phyloP scores from a whole-genome alignment of 257 asterid species.

The Fraxinus quadrangulata region DNA sequence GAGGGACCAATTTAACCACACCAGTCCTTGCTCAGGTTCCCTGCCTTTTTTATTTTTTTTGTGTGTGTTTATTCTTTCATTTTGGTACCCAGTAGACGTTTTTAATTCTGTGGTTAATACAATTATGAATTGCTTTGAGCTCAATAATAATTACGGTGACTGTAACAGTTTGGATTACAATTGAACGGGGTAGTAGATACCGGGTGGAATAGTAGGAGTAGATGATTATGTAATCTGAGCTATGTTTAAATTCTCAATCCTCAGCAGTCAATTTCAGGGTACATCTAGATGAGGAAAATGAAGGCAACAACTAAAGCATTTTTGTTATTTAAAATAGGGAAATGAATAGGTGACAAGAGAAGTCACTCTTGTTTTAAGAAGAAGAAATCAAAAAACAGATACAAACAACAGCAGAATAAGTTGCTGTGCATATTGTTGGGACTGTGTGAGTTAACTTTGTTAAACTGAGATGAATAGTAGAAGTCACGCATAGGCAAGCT shows the following conservation, averaged over 20 bases:
- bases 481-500: constrained; percentile 5
- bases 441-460: background rate
- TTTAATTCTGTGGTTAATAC: background rate
- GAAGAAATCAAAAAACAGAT: background rate
- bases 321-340: constrained; percentile 13
- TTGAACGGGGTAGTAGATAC: constrained; percentile 12
- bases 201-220: constrained; percentile 11
- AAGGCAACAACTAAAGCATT: background rate
- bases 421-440: constrained; percentile 1
- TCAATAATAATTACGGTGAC: constrained; percentile 18
- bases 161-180: constrained; percentile 11
- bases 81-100: background rate
- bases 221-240: constrained; percentile 12
- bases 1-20: constrained; percentile 71
- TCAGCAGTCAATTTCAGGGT: background rate
- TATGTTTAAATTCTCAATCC: constrained; percentile 9
- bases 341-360: constrained; percentile 7
- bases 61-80: background rate
- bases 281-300: background rate
- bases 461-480: constrained; percentile 12
- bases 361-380: constrained; percentile 9
- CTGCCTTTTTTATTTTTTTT: background rate
- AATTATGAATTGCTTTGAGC: constrained; percentile 15
- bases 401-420: background rate
- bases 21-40: constrained; percentile 94